These are phyloP conservation scores for Meyerozyma carpophila DNA, from an alignment of 1,139 yeast species.

Conservation along the genomic window DNA sequence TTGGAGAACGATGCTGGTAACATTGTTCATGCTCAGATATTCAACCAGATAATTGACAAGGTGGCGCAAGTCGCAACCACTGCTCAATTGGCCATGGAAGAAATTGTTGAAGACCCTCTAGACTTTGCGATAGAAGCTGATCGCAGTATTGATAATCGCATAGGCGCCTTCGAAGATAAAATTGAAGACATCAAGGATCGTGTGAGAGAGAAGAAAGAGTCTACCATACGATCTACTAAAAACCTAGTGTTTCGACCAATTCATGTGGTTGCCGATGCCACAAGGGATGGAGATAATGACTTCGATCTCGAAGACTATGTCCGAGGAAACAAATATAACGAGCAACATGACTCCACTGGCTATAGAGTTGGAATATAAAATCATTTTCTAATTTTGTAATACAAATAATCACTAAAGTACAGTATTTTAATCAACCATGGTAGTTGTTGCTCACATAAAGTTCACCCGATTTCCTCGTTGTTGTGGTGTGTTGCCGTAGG, in stretches of 20 bases:
- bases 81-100: background rate
- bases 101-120: background rate
- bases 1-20: background rate
- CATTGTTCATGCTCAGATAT: background rate
- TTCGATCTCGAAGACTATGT: background rate
- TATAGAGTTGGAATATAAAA: background rate
- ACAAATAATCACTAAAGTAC: background rate
- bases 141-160: background rate
- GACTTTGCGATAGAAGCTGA: background rate
- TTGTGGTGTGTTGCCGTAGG: constrained; percentile 6
- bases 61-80: background rate
- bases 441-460: background rate
- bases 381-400: background rate
- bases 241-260: background rate
- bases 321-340: background rate
- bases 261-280: background rate
- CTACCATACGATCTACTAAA: background rate
- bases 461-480: background rate
- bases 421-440: background rate
- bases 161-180: background rate
- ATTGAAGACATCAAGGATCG: background rate
- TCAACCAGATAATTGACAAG: background rate
- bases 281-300: background rate
- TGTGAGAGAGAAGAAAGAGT: background rate
- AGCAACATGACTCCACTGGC: background rate